Evolutionary conservation across 2,329 filamentous ascomycete genomes (phyloP).

Genomic region (Fusarium sp.): DNA sequence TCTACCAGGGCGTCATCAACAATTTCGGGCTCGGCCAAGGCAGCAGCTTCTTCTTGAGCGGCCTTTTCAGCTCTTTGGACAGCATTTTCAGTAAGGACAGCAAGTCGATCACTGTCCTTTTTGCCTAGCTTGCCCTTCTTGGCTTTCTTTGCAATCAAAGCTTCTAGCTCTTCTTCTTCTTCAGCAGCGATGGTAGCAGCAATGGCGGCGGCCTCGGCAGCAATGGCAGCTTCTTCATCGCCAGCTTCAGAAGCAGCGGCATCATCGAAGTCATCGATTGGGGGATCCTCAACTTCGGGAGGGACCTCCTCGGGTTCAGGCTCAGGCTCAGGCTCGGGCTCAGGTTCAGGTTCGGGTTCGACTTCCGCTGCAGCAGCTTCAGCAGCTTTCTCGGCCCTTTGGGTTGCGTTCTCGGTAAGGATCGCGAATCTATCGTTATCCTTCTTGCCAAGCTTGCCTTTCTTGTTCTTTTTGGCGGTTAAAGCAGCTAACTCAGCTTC

Average conservation of each 20-base stretch:
- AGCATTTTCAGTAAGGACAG: constrained; percentile 37
- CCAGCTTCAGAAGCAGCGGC: constrained; percentile 11
- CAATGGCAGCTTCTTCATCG: constrained; percentile 34
- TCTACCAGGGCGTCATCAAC: constrained; percentile 25
- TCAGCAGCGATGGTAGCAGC: constrained; percentile 25
- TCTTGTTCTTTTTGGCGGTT: constrained; percentile 51
- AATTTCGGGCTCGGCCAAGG: constrained; percentile 30
- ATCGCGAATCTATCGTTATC: constrained; percentile 47
- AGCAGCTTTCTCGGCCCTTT: constrained; percentile 37
- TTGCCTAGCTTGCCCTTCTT: constrained; percentile 40
- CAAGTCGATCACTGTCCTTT: constrained; percentile 38
- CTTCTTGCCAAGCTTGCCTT: constrained; percentile 44
- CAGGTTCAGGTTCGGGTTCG: constrained; percentile 15
- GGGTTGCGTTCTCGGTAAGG: constrained; percentile 38
- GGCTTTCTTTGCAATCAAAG: constrained; percentile 30
- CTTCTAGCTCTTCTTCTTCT: constrained; percentile 40
- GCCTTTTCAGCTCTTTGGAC: constrained; percentile 19
- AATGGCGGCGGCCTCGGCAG: constrained; percentile 48
- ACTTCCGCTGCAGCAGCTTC: constrained; percentile 9
- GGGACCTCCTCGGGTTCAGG: constrained; percentile 42
- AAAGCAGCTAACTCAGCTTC: constrained; percentile 45
- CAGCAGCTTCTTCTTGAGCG: constrained; percentile 26
- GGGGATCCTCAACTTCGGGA: neutral
- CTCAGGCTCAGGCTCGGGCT: constrained; percentile 39
- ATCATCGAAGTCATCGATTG: constrained; percentile 37